Percentiles rank a stretch among this genome's conserved stretches.
Conservation (phyloP, 139 green algal species). For the Haematococcus sp. region DNA sequence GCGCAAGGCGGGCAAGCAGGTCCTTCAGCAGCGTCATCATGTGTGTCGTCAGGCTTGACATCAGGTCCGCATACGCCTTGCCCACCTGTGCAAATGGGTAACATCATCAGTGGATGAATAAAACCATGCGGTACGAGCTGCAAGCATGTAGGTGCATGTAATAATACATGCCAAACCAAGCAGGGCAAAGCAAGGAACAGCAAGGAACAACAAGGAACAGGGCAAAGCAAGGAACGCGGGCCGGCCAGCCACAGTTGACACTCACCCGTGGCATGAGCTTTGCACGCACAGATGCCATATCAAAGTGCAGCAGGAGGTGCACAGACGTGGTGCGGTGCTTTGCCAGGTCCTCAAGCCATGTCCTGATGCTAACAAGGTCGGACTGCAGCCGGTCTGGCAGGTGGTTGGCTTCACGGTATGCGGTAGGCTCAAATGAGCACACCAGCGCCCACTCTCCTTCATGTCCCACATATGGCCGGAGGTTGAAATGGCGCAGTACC, state of each 20-base stretch:
- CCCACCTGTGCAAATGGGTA: no score
- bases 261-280: background rate
- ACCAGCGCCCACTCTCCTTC: slow-evolving; percentile 23
- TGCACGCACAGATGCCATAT: background rate
- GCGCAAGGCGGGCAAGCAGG: slow-evolving; percentile 9
- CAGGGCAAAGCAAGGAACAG: no score
- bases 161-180: no score
- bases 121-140: no score
- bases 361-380: background rate
- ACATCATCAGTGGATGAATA: no score
- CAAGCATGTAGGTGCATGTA: no score
- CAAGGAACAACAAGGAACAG: no score
- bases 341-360: slow-evolving; percentile 1
- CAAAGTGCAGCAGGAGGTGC: slow-evolving; percentile 12
- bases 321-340: background rate
- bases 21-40: slow-evolving; percentile 3
- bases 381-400: slow-evolving; percentile 1
- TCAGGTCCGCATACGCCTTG: background rate
- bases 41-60: background rate
- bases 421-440: background rate
- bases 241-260: no score
- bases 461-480: slow-evolving; percentile 17
- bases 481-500: slow-evolving; percentile 13
- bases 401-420: background rate
- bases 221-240: no score